Evolutionary conservation across 306 rosid genomes (phyloP).

Genomic region (apple (Malus domestica)): DNA sequence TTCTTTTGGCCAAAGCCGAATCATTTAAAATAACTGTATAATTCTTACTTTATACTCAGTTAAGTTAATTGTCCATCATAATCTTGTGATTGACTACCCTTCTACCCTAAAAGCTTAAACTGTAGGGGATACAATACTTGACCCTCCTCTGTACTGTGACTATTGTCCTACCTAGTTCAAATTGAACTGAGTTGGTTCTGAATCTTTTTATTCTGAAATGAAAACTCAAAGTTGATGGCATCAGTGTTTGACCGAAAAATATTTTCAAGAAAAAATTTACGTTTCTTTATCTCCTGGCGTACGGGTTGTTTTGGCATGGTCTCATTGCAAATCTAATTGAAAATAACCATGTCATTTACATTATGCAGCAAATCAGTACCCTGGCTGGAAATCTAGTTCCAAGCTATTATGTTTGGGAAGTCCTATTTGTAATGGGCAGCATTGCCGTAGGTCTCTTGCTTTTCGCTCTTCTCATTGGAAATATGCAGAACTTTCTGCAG

Average conservation of each 20-base stretch:
- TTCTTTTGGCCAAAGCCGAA: neutral
- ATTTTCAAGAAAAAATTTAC: neutral
- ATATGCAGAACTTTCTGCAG: constrained; percentile 85
- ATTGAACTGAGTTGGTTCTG: neutral
- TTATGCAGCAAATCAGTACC: constrained; percentile 81
- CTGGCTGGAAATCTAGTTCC: constrained; percentile 63
- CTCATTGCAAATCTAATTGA: neutral
- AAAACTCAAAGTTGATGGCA: neutral
- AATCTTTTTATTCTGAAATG: neutral
- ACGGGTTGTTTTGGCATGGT: neutral
- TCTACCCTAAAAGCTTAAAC: neutral
- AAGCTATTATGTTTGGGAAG: constrained; percentile 72
- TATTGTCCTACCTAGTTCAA: neutral
- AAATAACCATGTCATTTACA: constrained; percentile 10
- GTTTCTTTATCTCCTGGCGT: neutral
- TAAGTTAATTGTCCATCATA: neutral
- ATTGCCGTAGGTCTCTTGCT: constrained; percentile 82
- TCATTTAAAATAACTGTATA: neutral
- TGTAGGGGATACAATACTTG: neutral
- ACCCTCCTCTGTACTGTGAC: neutral
- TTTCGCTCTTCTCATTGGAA: constrained; percentile 79
- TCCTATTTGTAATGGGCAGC: constrained; percentile 63
- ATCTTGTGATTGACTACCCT: neutral
- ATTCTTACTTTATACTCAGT: neutral
- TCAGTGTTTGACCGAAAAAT: neutral